phyloP scores from a whole-genome alignment of 2,329 filamentous ascomycete genomes.

The Sporothrix humicola region DNA sequence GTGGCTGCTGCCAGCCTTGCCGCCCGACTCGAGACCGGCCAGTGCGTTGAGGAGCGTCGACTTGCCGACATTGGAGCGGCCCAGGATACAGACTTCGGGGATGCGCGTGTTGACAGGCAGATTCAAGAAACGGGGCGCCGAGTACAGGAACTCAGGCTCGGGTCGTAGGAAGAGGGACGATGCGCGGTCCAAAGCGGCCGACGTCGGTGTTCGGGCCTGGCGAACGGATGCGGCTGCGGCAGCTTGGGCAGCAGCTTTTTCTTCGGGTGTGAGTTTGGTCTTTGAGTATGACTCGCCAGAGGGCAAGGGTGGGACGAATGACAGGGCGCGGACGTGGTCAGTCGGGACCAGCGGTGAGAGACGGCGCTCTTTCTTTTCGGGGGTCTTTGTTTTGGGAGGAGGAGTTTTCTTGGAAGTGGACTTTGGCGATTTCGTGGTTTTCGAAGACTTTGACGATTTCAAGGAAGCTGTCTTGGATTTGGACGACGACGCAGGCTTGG shows the following conservation, averaged over 20 bases:
- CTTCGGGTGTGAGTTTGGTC: slow-evolving; percentile 21
- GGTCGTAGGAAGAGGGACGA: slow-evolving; percentile 41
- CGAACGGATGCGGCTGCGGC: not conserved
- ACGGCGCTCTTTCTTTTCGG: not conserved
- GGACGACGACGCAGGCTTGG: not conserved
- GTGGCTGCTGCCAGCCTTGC: slow-evolving; percentile 42
- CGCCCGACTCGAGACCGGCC: slow-evolving; percentile 53
- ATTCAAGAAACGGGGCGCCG: slow-evolving; percentile 54
- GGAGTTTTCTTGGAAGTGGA: not conserved
- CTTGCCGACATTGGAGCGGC: slow-evolving; percentile 89
- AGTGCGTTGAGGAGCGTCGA: slow-evolving; percentile 87
- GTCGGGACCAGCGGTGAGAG: not conserved
- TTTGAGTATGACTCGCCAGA: slow-evolving; percentile 37
- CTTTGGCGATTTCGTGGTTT: not conserved
- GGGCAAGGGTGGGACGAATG: slow-evolving; percentile 42
- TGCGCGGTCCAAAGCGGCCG: slow-evolving; percentile 38
- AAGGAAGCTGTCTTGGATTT: not conserved
- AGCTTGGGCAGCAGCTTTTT: slow-evolving; percentile 14
- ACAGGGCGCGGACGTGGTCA: slow-evolving; percentile 38
- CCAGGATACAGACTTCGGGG: slow-evolving; percentile 75
- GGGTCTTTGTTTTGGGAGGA: not conserved
- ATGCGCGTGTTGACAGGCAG: slow-evolving; percentile 58
- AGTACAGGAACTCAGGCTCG: slow-evolving; percentile 53
- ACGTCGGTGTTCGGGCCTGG: slow-evolving; percentile 35
- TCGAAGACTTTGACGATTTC: not conserved